Evolutionary conservation across 225 moss, liverwort and hornwort species (phyloP).

Genomic region (Marchantia polymorpha): DNA sequence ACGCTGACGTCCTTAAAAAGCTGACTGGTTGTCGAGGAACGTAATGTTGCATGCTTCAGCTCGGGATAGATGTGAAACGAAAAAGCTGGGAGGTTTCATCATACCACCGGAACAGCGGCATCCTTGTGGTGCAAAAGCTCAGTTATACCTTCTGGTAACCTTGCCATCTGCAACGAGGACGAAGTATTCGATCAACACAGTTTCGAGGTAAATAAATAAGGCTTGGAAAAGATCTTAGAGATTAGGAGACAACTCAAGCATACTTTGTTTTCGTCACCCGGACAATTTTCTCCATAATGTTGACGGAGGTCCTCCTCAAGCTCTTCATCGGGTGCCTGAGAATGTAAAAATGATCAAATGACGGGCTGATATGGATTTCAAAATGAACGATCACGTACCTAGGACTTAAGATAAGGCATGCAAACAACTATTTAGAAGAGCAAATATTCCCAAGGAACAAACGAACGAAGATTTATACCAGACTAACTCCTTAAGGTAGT

Average conservation of each 20-base stretch:
- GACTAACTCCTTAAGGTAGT: no score
- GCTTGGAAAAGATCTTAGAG: neutral
- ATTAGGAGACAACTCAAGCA: neutral
- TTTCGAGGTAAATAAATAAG: no score
- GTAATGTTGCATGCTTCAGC: no score
- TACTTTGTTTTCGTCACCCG: constrained; percentile 42
- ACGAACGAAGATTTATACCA: no score
- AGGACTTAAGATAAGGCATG: neutral
- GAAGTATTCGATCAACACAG: neutral
- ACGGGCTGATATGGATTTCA: neutral
- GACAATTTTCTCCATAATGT: constrained; percentile 28
- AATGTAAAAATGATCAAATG: neutral
- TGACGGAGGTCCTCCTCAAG: constrained; percentile 38
- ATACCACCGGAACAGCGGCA: constrained; percentile 39
- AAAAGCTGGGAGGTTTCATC: neutral
- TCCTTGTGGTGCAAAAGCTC: constrained; percentile 39
- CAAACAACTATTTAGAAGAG: neutral
- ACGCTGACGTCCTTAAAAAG: neutral
- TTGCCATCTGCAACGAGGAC: constrained; percentile 33
- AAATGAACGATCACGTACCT: neutral
- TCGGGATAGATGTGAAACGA: neutral
- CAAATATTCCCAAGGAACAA: no score
- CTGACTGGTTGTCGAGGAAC: no score
- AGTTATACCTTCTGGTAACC: constrained; percentile 39
- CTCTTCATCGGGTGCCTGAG: constrained; percentile 44